Percentiles rank a stretch among this genome's conserved stretches.
Conservation (phyloP, 73 alveolate species). For the Paramecium bursaria region DNA sequence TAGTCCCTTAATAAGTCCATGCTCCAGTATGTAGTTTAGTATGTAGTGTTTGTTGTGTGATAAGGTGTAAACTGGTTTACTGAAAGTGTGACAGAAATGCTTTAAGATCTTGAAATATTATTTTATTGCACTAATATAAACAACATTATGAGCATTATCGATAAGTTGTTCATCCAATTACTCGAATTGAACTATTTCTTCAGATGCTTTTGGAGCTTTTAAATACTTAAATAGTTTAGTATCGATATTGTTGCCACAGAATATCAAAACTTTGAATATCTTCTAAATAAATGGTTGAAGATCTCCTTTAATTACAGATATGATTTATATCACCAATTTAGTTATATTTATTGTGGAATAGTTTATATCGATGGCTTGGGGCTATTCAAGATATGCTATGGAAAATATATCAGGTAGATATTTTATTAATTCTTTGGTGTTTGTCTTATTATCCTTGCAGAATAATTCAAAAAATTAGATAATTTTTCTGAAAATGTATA, state of each 20-base stretch:
- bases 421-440: neutral
- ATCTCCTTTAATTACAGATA: too few relatives aligned
- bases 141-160: too few relatives aligned
- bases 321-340: neutral
- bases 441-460: conserved; percentile 39
- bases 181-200: too few relatives aligned
- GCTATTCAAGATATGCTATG: neutral
- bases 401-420: neutral
- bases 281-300: too few relatives aligned
- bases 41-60: conserved; percentile 51
- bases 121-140: conserved; percentile 39
- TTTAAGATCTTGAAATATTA: conserved; percentile 62
- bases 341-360: conserved; percentile 55
- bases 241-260: too few relatives aligned
- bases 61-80: conserved; percentile 6
- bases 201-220: too few relatives aligned
- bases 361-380: neutral
- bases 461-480: conserved; percentile 59
- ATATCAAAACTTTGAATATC: too few relatives aligned
- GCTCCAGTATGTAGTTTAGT: conserved; percentile 43
- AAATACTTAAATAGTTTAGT: too few relatives aligned
- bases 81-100: conserved; percentile 7
- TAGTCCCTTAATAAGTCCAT: conserved; percentile 23
- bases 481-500: neutral
- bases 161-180: too few relatives aligned